Base-by-base conservation (phyloP, 2,329 filamentous ascomycete species). In the Beauveria medogensis region DNA sequence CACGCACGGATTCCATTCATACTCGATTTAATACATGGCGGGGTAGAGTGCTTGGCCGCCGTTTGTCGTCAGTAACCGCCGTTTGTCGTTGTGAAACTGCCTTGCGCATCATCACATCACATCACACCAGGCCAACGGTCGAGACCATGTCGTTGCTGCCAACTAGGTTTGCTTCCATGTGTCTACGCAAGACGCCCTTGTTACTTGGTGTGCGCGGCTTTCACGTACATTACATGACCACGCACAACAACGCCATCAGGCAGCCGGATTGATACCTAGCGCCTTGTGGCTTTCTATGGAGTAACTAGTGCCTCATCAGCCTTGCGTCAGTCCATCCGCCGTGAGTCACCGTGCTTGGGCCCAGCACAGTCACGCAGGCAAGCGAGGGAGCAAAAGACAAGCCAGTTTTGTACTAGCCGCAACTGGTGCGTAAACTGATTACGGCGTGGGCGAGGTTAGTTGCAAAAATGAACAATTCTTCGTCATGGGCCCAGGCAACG, bases 201-300 rank as follows among this genome's bases (percentile, higher is more conserved):
- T 51, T 37, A 59, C 55, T 46, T n/a, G 37, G 48, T 40, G 56
- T 59, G 56, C 56, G 56, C 47, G 56, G 40, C 47, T 24, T 14
- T 37, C 28, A 43, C 47, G 47, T 46, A 59, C 18, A 2, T 12
- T 41, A 43, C 52, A 26, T 12, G 9, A n/a, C 30, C 18, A 50
- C 26, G 5, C 24, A 26, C 14, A 46, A 47, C 26, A 28, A n/a
- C 47, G 26, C 26, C 30, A 34, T 34, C 30, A 34, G 30, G 30
- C 30, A 34, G 30, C 10, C 30, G 30, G 10, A 34, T 34, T 34
- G 30, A 34, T 12, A 34, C 30, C 44, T 40, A 41, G 10, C 55
- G 30, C 5, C 2, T 58, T 58, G 55, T 58, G 46, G 55, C 55
- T 58, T 58, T 26, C 51, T 26, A 22, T 2, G 2, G 22, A 22